phyloP scores from a whole-genome alignment of 192 early-diverging fungal species.

The Umbelopsis isabellina region DNA sequence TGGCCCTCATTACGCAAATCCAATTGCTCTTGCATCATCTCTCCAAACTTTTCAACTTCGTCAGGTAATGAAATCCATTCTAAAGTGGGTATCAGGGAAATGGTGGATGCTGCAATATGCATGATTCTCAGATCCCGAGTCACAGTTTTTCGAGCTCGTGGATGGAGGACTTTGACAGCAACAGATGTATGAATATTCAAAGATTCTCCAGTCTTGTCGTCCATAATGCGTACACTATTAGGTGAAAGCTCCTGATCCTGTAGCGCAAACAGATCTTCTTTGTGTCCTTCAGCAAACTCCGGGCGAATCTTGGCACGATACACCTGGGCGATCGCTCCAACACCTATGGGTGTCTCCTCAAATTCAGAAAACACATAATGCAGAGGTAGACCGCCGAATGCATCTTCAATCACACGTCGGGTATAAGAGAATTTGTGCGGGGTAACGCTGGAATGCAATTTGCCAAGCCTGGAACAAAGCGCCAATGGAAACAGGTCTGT shows the following conservation, averaged over 20 bases:
- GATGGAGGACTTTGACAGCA: constrained; percentile 94
- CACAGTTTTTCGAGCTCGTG: constrained; percentile 71
- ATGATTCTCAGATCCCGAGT: constrained; percentile 85
- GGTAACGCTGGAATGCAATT: constrained; percentile 79
- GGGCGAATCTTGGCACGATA: constrained; percentile 61
- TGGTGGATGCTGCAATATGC: constrained; percentile 61
- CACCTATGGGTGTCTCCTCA: constrained; percentile 78
- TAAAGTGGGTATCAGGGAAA: constrained; percentile 76
- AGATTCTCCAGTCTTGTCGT: constrained; percentile 23
- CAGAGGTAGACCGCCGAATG: constrained; percentile 65
- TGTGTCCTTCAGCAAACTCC: constrained; percentile 28
- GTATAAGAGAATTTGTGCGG: constrained; percentile 80
- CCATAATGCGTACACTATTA: constrained; percentile 17
- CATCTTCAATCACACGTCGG: constrained; percentile 59
- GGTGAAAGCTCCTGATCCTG: constrained; percentile 24
- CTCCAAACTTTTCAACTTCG: constrained; percentile 85
- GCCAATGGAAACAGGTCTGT: constrained; percentile 82
- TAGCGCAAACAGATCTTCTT: constrained; percentile 24
- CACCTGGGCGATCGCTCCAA: constrained; percentile 96
- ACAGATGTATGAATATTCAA: constrained; percentile 51
- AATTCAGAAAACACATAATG: constrained; percentile 82
- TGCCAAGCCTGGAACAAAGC: constrained; percentile 74
- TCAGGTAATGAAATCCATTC: constrained; percentile 88
- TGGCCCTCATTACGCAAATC: constrained; percentile 81
- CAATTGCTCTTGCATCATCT: constrained; percentile 91